Conservation (phyloP, 73 alveolate species). For the Paraurostyla sp. region DNA sequence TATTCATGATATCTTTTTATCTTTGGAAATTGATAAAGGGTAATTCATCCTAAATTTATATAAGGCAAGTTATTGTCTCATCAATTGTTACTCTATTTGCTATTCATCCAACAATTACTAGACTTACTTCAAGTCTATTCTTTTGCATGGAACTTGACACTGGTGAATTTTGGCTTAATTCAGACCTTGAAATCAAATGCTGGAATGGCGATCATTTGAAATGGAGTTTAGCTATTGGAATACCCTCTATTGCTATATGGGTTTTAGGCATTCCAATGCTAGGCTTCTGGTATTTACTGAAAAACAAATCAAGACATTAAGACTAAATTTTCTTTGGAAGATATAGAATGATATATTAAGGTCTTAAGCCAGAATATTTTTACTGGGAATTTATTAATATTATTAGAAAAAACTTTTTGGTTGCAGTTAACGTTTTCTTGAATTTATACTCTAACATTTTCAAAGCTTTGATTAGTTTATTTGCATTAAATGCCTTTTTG, state of each 20-base stretch:
- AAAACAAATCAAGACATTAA: not conserved
- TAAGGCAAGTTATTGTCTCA: not conserved
- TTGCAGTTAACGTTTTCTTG: conserved; percentile 36
- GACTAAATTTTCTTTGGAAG: not conserved
- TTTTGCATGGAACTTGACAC: conserved; percentile 23
- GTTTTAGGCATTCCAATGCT: conserved; percentile 52
- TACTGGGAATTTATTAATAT: conserved; percentile 69
- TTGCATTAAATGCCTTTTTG: not conserved
- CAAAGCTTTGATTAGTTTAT: not conserved
- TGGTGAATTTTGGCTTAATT: conserved; percentile 17
- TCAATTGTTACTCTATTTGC: conserved; percentile 10
- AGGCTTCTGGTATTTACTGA: not conserved
- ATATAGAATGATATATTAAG: conserved; percentile 57
- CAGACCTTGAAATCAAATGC: conserved; percentile 40
- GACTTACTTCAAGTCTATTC: conserved; percentile 1
- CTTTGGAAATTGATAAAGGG: not conserved
- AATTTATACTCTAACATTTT: not conserved
- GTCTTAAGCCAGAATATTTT: conserved; percentile 42
- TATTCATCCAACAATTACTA: conserved; percentile 26
- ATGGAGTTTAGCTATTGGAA: conserved; percentile 47
- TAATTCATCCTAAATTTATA: not conserved
- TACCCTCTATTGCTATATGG: conserved; percentile 52
- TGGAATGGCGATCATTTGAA: conserved; percentile 1
- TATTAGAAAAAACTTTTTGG: conserved; percentile 32
- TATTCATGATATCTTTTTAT: not conserved